Conservation (phyloP, 345 rosid species). For the Limnanthes douglasii region DNA sequence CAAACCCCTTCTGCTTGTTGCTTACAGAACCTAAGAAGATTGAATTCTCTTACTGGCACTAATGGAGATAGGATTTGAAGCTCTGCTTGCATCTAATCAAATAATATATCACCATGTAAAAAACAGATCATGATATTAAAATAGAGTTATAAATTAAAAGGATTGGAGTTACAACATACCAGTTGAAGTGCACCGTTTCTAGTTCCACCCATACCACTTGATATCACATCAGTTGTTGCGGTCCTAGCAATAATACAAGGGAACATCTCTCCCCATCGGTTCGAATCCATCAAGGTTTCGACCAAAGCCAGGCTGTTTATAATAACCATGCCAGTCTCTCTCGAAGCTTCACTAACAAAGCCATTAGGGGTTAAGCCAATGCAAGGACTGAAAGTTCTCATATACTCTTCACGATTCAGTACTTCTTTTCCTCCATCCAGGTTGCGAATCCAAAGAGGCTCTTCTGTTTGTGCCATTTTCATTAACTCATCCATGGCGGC, state of each 20-base stretch:
- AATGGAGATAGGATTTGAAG: slow-evolving; percentile 56
- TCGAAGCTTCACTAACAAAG: slow-evolving; percentile 73
- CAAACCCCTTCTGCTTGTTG: slow-evolving; percentile 53
- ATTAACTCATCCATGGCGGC: slow-evolving; percentile 87
- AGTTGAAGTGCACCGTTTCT: slow-evolving; percentile 45
- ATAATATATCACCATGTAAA: slow-evolving; percentile 2
- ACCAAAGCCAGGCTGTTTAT: slow-evolving; percentile 87
- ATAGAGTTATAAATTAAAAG: neutral
- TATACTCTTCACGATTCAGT: slow-evolving; percentile 61
- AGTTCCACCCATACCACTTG: slow-evolving; percentile 33
- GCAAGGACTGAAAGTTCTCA: slow-evolving; percentile 45
- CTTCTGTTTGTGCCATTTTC: slow-evolving; percentile 56
- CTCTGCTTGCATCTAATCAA: slow-evolving; percentile 54
- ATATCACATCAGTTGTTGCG: slow-evolving; percentile 29
- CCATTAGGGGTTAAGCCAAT: slow-evolving; percentile 58
- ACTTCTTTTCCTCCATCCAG: slow-evolving; percentile 35
- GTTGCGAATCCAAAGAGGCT: slow-evolving; percentile 71
- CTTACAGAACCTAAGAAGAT: slow-evolving; percentile 60
- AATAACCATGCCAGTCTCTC: slow-evolving; percentile 66
- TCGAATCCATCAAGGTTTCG: slow-evolving; percentile 88
- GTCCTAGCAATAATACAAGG: slow-evolving; percentile 44
- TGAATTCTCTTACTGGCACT: slow-evolving; percentile 45
- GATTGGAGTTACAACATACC: slow-evolving; percentile 19
- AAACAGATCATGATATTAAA: neutral
- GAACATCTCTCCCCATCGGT: slow-evolving; percentile 59